These are phyloP conservation scores for Umbelopsis isabellina DNA, from an alignment of 192 early-diverging fungal species.

Conservation along the genomic window DNA sequence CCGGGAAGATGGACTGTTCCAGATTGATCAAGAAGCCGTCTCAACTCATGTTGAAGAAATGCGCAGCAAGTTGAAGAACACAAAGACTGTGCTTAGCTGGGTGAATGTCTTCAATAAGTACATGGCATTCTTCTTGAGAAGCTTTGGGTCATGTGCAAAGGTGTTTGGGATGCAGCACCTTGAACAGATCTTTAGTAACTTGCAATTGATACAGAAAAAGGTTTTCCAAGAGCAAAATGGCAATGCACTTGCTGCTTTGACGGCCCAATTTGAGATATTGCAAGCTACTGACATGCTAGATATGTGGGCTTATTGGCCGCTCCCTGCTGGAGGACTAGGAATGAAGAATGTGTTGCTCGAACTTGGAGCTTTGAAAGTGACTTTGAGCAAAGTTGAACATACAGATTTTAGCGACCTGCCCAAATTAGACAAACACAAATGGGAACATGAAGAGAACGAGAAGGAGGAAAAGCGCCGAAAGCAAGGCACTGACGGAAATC, in stretches of 20 bases:
- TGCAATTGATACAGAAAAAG: constrained; percentile 16
- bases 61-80: not conserved
- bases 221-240: constrained; percentile 20
- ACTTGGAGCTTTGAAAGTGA: not conserved
- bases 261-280: not conserved
- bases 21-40: not conserved
- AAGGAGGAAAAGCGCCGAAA: not conserved
- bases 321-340: constrained; percentile 21
- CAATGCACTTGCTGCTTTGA: constrained; percentile 9
- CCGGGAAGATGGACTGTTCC: constrained; percentile 6
- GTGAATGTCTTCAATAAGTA: constrained; percentile 27
- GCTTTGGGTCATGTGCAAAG: constrained; percentile 11
- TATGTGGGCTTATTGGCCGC: constrained; percentile 28
- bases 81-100: constrained; percentile 24
- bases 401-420: constrained; percentile 16
- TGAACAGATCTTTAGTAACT: not conserved
- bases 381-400: not conserved
- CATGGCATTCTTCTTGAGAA: constrained; percentile 21
- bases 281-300: constrained; percentile 4
- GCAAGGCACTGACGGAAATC: too few species aligned
- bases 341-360: constrained; percentile 19
- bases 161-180: constrained; percentile 15
- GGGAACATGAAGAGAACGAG: constrained; percentile 1
- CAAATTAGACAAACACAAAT: not conserved
- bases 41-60: constrained; percentile 16